Conservation (phyloP, 495 filamentous ascomycete species). For the Tuber borchii region DNA sequence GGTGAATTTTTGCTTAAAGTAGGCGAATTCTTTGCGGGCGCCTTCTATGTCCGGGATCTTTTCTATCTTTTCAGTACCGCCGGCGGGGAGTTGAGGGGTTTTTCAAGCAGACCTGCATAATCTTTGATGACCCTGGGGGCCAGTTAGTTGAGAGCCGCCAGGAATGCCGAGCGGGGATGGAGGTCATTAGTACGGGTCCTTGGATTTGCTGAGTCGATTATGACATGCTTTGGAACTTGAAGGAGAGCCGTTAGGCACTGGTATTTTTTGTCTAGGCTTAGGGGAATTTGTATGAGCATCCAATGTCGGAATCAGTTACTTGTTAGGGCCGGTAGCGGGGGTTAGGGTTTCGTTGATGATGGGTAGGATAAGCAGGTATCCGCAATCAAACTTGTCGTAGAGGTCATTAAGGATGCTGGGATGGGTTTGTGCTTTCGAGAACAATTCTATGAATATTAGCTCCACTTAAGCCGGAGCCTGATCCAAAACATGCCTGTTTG, state of each 20-base stretch:
- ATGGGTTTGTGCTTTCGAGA: constrained; percentile 20
- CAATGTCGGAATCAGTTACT: constrained; percentile 28
- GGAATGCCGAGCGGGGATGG: constrained; percentile 19
- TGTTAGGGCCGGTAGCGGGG: constrained; percentile 20
- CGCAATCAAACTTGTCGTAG: constrained; percentile 13
- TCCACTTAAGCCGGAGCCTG: background rate
- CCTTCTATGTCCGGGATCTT: constrained; percentile 12
- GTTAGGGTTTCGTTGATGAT: constrained; percentile 10
- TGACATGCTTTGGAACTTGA: background rate
- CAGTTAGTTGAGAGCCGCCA: background rate
- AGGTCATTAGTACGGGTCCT: too few relatives aligned
- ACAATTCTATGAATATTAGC: constrained; percentile 16
- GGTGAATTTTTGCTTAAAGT: constrained; percentile 10
- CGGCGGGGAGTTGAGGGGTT: constrained; percentile 10
- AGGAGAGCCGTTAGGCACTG: constrained; percentile 7
- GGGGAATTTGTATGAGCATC: constrained; percentile 19
- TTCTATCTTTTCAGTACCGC: background rate
- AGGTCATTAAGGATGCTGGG: constrained; percentile 13
- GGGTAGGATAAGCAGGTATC: constrained; percentile 23
- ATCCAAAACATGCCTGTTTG: constrained; percentile 12
- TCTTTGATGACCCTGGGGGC: constrained; percentile 9
- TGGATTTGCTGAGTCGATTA: constrained; percentile 15
- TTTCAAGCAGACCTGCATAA: constrained; percentile 15
- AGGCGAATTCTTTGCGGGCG: constrained; percentile 8
- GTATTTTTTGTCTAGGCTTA: constrained; percentile 14